These are phyloP conservation scores for Stephania japonica DNA, from an alignment of 164 flowering plant species.

Conservation along the genomic window DNA sequence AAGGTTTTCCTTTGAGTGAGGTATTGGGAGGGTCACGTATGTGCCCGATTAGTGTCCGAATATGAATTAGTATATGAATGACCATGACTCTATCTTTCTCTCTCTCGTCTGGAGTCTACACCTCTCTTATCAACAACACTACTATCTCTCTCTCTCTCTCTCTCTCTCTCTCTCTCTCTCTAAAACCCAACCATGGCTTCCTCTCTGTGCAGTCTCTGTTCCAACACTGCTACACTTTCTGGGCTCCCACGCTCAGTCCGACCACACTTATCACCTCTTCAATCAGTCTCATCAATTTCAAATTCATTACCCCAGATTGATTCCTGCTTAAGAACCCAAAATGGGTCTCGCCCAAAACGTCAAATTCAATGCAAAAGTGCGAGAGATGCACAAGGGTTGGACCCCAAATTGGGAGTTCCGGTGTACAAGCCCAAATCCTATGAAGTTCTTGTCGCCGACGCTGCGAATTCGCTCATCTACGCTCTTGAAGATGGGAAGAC, in stretches of 20 bases:
- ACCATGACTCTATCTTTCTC: too few species aligned
- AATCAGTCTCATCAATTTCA: neutral
- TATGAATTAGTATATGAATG: too few species aligned
- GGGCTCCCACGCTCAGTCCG: neutral
- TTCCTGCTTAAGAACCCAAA: conserved; percentile 12
- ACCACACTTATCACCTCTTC: conserved; percentile 6
- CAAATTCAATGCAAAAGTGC: conserved; percentile 18
- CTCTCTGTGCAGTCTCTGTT: conserved; percentile 12
- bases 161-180: neutral
- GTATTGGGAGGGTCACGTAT: too few species aligned
- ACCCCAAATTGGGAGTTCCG: conserved; percentile 68
- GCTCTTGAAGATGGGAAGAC: conserved; percentile 78
- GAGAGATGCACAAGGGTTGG: conserved; percentile 16
- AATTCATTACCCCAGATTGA: neutral
- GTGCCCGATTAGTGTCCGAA: too few species aligned
- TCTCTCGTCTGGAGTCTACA: too few species aligned
- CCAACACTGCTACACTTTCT: neutral
- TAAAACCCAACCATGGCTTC: conserved; percentile 21
- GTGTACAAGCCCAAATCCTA: conserved; percentile 88
- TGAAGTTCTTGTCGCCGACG: conserved; percentile 71
- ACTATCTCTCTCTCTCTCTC: neutral
- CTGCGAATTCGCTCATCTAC: conserved; percentile 61
- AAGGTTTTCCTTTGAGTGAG: too few species aligned
- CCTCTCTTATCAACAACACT: too few species aligned
- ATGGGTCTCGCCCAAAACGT: conserved; percentile 1